Evolutionary conservation across 352 stramenopile genomes (phyloP).

Genomic region (Thraustochytrium striatum): DNA sequence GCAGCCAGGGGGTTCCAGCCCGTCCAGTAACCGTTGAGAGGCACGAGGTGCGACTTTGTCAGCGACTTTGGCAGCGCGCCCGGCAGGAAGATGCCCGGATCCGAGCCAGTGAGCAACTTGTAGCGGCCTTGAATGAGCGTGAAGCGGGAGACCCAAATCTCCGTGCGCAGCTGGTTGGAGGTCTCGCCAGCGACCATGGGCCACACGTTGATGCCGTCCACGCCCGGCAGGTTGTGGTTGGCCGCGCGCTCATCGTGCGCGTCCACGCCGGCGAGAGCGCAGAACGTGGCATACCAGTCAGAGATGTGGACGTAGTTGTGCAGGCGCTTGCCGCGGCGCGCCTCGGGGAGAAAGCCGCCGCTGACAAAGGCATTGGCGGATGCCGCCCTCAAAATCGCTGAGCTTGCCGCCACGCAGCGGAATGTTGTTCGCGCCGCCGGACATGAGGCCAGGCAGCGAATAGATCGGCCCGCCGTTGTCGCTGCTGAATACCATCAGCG

Average conservation of each 20-base stretch:
- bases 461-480: slow-evolving; percentile 38
- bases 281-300: slow-evolving; percentile 53
- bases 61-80: neutral
- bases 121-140: slow-evolving; percentile 26
- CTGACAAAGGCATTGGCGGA: slow-evolving; percentile 55
- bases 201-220: slow-evolving; percentile 10
- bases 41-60: neutral
- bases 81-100: neutral
- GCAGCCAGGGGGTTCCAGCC: neutral
- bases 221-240: neutral
- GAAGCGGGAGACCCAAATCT: slow-evolving; percentile 2
- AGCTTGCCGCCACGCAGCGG: slow-evolving; percentile 57
- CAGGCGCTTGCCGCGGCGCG: slow-evolving; percentile 44
- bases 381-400: slow-evolving; percentile 55
- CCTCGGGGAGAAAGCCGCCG: slow-evolving; percentile 49
- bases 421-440: slow-evolving; percentile 52
- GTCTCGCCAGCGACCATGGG: neutral
- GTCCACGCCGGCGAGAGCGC: slow-evolving; percentile 32
- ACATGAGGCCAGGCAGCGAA: neutral
- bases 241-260: neutral
- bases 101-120: slow-evolving; percentile 9
- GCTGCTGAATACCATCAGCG: slow-evolving; percentile 19
- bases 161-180: neutral
- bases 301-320: slow-evolving; percentile 47
- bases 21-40: neutral